Base-by-base conservation (phyloP, 148 eudicot genomes). In the Rhododendron simsii region DNA sequence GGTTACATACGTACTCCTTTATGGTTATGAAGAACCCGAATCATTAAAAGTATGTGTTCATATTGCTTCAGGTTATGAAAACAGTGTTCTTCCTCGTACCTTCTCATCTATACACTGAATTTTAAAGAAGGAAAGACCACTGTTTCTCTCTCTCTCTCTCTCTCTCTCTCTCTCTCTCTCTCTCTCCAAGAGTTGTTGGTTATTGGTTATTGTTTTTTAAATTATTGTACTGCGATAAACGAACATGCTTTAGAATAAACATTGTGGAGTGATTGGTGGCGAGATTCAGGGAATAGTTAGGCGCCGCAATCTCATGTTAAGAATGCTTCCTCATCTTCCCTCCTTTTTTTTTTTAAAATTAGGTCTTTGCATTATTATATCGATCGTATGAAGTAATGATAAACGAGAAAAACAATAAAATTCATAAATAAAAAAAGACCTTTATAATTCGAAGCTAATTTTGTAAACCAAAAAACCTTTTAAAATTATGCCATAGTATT, bases 211-310 rank as follows among this genome's bases (percentile, higher is more conserved):
- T 11, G 61, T 23, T 55, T 74, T 73, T 74, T 74, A 28, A 35
- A 74, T 35, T 74, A 28, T 37, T 35, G 45, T 33, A 37, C 9
- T 37, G 41, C 39, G 10, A 35, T 73, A 33, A 73, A 4, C 45
- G 2, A 53, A 81, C 83, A 61, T 12, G 23, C 44, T 39, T 18
- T 35, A 44, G 63, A 57, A 59, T 37, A n/a, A 4, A 15, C 21
- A 28, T 14, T 18, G 55, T 15, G 69, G 71, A 81, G 83, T 57
- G 83, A 81, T 81, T 88, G 90, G 88, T 81, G 91, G 91, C 92
- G 89, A 53, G 88, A 90, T 88, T 90, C 77, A 84, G 83, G 94
- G 94, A 87, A 61, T 87, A 33, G 80, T 87, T 88, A 84, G 91
- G 89, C 92, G 94, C 89, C 90, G 89, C 80, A 88, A 81, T 74